phyloP scores from a whole-genome alignment of 129 eudicot genomes.

The Escallonia rubra region DNA sequence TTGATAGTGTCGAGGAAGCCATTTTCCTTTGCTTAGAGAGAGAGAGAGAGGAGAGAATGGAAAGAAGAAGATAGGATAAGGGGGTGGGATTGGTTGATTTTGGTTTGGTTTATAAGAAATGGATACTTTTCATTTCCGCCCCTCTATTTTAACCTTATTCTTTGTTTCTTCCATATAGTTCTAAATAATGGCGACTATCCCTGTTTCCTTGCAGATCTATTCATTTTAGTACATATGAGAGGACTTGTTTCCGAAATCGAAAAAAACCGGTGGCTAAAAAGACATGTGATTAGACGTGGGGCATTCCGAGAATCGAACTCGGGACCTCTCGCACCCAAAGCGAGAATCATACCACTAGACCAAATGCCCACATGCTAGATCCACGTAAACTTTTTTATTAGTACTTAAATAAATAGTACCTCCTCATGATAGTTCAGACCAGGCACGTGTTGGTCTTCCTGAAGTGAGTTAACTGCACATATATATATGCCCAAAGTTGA shows the following conservation, averaged over 20 bases:
- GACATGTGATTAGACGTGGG: conserved; percentile 11
- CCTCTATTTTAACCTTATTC: no score
- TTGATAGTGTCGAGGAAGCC: conserved; percentile 73
- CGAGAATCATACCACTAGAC: conserved; percentile 99
- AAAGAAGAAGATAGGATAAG: conserved; percentile 45
- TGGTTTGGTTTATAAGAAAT: conserved; percentile 7
- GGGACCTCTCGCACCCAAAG: conserved; percentile 99
- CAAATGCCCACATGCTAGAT: conserved; percentile 56
- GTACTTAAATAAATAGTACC: no score
- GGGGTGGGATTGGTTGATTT: conserved; percentile 12
- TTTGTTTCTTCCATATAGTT: no score
- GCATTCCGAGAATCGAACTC: conserved; percentile 96
- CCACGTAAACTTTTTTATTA: no score
- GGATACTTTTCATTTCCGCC: not conserved
- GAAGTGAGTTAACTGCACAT: not conserved
- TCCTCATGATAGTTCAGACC: no score
- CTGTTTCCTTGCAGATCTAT: no score
- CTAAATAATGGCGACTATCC: no score
- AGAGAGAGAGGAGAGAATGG: conserved; percentile 1
- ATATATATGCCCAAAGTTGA: no score
- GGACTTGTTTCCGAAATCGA: no score
- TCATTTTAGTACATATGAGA: no score
- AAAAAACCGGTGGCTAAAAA: not conserved
- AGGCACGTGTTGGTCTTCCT: no score
- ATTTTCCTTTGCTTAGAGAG: conserved; percentile 19